These are phyloP conservation scores for Lentinula sp. DNA, from an alignment of 768 basidiomycete genomes.

Conservation along the genomic window DNA sequence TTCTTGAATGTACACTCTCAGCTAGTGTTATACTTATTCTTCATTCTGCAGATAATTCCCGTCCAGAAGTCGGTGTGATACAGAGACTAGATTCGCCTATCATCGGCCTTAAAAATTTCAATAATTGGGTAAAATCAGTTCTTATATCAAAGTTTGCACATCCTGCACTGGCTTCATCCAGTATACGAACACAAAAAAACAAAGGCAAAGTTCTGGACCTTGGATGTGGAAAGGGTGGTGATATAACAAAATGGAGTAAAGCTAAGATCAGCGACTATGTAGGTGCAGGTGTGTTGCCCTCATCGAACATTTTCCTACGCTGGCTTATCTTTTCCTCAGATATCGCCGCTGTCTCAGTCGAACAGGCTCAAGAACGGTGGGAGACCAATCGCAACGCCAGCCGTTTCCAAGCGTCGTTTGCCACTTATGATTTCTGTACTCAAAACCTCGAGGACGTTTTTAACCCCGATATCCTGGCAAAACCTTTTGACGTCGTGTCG, in stretches of 20 bases:
- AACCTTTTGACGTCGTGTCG: slow-evolving; percentile 89
- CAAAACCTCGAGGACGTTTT: slow-evolving; percentile 68
- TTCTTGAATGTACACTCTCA: slow-evolving; percentile 13
- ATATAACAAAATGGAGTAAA: slow-evolving; percentile 92
- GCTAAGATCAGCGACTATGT: slow-evolving; percentile 75
- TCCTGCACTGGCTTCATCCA: slow-evolving; percentile 44
- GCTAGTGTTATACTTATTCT: background rate
- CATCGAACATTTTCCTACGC: background rate
- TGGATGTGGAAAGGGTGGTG: slow-evolving; percentile 99
- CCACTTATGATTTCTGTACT: slow-evolving; percentile 83
- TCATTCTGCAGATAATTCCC: slow-evolving; percentile 67
- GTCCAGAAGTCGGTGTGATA: slow-evolving; percentile 85
- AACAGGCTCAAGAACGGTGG: slow-evolving; percentile 81
- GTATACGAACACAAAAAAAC: slow-evolving; percentile 21
- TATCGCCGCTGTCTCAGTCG: slow-evolving; percentile 82
- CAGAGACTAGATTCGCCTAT: slow-evolving; percentile 88
- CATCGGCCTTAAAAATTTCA: slow-evolving; percentile 94
- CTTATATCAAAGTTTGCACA: slow-evolving; percentile 87
- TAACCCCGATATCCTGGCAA: slow-evolving; percentile 48
- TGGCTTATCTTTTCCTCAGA: slow-evolving; percentile 39
- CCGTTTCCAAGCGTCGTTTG: slow-evolving; percentile 76
- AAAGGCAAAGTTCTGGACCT: slow-evolving; percentile 87
- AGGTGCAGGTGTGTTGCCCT: slow-evolving; percentile 60
- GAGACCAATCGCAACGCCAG: slow-evolving; percentile 34
- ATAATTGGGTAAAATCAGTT: slow-evolving; percentile 99